Base-by-base conservation (phyloP, 2,329 filamentous ascomycete species). In the Alternaria sp. region DNA sequence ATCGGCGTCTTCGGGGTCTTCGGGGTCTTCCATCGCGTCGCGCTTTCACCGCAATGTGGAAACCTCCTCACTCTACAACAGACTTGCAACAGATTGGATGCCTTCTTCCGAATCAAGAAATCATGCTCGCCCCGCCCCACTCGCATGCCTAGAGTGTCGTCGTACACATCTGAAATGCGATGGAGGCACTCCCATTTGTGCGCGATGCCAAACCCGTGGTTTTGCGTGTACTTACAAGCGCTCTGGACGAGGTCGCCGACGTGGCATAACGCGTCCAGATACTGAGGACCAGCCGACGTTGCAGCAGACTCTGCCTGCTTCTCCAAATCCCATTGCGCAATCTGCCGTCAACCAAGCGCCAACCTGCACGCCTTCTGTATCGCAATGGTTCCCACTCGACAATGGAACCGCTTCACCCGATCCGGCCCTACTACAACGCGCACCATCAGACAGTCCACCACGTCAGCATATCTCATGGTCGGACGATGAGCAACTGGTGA, bases 101-200 rank as follows among this genome's bases (percentile, higher is more conserved):
- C 53, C 57, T 38, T 52, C 47, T 24, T 38, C 53, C 7, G 38
- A 49, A 9, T 26, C 38, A 20, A 38, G 41, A 14, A 24, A 48
- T 20, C 28, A 46, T 32, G 43, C 55, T 30, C 62, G 66, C 11
- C 66, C 69, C n/a, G 57, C 70, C 41, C 59, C 71, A 18, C 51
- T 72, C 22, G 83, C 83, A n/a, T 85, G 83, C 63, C 73, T 83
- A 18, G 77, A 80, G 39, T 84, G 83, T 59, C 79, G 83, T 22
- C 77, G 74, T 4, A 74, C 80, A 9, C 83, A 85, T 64, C 69
- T 84, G 41, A 83, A 82, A 62, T 85, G 83, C 63, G 81, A 84
- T 62, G 82, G 78, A 14, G 74, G 72, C n/a, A 74, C 76, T 24
- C 83, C 82, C 5, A 43, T 46, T 3, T 74, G 73, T n/a, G 82